phyloP scores from a whole-genome alignment of 148 eudicot species.

The Nyssa sinensis region DNA sequence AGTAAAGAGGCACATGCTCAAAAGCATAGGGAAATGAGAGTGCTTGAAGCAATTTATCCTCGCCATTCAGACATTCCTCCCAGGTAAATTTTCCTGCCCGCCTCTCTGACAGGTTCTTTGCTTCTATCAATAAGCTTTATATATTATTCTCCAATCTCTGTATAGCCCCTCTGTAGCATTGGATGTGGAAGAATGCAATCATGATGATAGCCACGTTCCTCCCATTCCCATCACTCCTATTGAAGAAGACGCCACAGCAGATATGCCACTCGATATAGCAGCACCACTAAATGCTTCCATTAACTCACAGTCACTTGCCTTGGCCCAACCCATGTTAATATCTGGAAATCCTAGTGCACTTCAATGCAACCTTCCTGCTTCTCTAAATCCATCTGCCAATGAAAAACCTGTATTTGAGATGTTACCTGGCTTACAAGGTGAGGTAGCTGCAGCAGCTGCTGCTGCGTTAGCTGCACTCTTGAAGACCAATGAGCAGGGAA shows the following conservation, averaged over 20 bases:
- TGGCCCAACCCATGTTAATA: conserved; percentile 2
- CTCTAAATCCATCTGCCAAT: conserved; percentile 18
- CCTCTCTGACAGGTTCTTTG: background rate
- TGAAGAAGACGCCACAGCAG: conserved; percentile 44
- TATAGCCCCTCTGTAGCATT: conserved; percentile 43
- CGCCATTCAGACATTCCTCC: conserved; percentile 41
- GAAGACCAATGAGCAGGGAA: conserved; percentile 39
- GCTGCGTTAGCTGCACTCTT: conserved; percentile 43
- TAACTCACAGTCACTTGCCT: conserved; percentile 14
- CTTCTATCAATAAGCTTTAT: conserved; percentile 7
- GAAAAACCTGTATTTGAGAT: conserved; percentile 22
- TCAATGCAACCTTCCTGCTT: conserved; percentile 13
- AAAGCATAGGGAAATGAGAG: conserved; percentile 32
- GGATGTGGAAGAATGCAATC: conserved; percentile 25
- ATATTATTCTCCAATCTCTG: conserved; percentile 6
- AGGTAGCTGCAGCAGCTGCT: conserved; percentile 40
- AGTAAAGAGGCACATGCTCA: conserved; percentile 50
- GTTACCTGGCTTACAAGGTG: conserved; percentile 36
- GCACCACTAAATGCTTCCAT: conserved; percentile 4
- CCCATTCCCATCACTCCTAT: conserved; percentile 48
- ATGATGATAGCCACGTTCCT: conserved; percentile 42
- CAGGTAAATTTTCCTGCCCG: conserved; percentile 34
- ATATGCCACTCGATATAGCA: background rate
- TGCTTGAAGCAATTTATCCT: conserved; percentile 46
- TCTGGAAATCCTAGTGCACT: background rate